phyloP scores from a whole-genome alignment of 192 early-diverging fungal species.

The Gonapodya sp. region DNA sequence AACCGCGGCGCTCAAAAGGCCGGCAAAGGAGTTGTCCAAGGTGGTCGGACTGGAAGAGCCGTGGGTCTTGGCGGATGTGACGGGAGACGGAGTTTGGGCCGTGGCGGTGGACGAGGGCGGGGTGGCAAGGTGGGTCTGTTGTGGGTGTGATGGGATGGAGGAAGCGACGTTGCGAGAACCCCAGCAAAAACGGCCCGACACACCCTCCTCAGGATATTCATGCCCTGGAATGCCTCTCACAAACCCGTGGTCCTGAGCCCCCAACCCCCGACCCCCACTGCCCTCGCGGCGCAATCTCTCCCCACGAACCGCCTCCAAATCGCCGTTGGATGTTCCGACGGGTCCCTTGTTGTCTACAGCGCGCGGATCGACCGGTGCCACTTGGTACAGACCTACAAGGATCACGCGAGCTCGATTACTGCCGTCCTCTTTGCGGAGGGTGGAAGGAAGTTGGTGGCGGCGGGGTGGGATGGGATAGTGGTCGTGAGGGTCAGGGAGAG shows the following conservation, averaged over 20 bases:
- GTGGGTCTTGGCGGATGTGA: neutral
- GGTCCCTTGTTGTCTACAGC: neutral
- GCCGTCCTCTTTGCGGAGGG: neutral
- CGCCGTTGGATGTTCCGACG: neutral
- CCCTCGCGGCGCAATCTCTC: neutral
- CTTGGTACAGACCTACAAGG: neutral
- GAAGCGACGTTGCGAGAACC: too few relatives aligned
- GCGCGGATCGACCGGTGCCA: neutral
- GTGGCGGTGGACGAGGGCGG: neutral
- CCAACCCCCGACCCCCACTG: neutral
- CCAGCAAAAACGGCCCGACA: too few relatives aligned
- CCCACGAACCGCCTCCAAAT: neutral
- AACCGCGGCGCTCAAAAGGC: neutral
- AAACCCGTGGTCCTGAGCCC: neutral
- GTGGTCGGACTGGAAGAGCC: neutral
- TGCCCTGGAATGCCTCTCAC: neutral
- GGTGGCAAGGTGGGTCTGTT: neutral
- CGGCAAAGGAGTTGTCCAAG: neutral
- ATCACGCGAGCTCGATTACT: neutral
- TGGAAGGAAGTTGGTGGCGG: neutral
- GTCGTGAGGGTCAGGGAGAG: neutral
- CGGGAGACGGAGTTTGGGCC: neutral
- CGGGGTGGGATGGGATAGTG: neutral
- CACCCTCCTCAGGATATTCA: too few relatives aligned
- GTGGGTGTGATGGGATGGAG: too few relatives aligned